Evolutionary conservation across 1,284 basidiomycete species (phyloP).

Genomic region (Coriolopsis trogii): DNA sequence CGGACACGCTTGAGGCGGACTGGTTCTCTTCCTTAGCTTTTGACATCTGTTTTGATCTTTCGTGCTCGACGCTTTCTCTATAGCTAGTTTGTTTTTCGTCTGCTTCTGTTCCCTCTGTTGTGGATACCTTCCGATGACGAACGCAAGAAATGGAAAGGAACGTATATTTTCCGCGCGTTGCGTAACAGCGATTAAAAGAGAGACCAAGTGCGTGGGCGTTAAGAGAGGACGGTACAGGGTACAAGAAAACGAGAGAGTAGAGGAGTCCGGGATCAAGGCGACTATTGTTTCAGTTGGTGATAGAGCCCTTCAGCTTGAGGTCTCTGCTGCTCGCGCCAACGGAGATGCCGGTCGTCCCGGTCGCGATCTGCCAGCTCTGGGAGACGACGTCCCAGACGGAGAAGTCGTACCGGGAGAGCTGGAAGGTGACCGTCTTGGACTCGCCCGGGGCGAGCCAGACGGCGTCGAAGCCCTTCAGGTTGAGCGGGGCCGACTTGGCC

Average conservation of each 20-base stretch:
- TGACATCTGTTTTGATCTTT: constrained; percentile 10
- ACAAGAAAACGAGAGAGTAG: too few relatives aligned
- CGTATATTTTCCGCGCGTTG: background rate
- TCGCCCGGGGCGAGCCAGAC: constrained; percentile 52
- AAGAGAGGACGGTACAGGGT: background rate
- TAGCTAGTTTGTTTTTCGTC: background rate
- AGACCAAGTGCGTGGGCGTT: background rate
- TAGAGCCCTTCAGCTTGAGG: constrained; percentile 31
- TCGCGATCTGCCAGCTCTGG: constrained; percentile 32
- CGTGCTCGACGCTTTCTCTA: constrained; percentile 15
- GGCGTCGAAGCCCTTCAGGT: constrained; percentile 70
- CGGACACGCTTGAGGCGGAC: constrained; percentile 14
- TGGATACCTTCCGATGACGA: too few relatives aligned
- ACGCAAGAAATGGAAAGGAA: background rate
- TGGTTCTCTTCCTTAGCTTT: constrained; percentile 7
- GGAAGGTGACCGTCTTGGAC: constrained; percentile 49
- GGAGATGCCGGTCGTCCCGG: constrained; percentile 29
- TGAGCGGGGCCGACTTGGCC: constrained; percentile 59
- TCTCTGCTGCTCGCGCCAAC: constrained; percentile 36
- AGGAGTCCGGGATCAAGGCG: too few relatives aligned
- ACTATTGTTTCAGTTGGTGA: constrained; percentile 38
- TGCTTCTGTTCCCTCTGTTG: background rate
- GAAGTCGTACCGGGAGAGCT: constrained; percentile 66
- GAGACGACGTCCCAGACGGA: constrained; percentile 33
- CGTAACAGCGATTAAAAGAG: background rate